Base-by-base conservation (phyloP, 495 filamentous ascomycete genomes). In the Amphirosellinia nigrospora region DNA sequence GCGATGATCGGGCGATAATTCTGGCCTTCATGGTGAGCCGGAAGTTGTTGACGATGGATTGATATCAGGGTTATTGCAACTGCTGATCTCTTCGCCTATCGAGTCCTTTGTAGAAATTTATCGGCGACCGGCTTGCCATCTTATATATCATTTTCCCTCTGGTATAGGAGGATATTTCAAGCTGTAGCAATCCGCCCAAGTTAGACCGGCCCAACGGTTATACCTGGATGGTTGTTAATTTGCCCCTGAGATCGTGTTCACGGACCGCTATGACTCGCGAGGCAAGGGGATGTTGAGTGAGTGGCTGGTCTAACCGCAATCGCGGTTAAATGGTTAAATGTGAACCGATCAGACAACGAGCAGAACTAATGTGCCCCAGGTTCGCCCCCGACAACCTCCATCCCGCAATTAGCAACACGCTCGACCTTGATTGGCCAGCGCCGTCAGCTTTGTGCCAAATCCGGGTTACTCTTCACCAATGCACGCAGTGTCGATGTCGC, bases 11-110 rank as follows among this genome's bases (percentile, higher is more conserved):
- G 71, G 52, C 23, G 7, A 73, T 32, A 32, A 60, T n/a, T 15
- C 67, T 36, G 36, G 38, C 56, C 56, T 73, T 73, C 71, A 73
- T 73, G 38, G 23, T 66, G 60, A 52, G 45, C 21, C 3, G 85
- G 82, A 71, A 85, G 85, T 66, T 62, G 56, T 85, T 85, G 3
- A 82, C 81, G 39, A 46, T 28, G 38, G 16, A 26, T 60, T 5
- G 15, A 45, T 45, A 19, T 34, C 53, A 36, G 32, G 19, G 59
- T 21, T 62, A 6, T 60, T 15, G 38, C 38, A 6, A 16, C 7
- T 32, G 59, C 21, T 45, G 21, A 45, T 45, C 21, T 43, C 32
- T 62, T 58, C 26, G 23, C 38, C 1, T 45, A 32, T 30, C 50
- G 4, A 41, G 23, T 61, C 36, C n/a, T 13, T 61, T 41, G 21